These are phyloP conservation scores for Aspergillus heteromorphus DNA, from an alignment of 495 filamentous ascomycete species.

Conservation along the genomic window DNA sequence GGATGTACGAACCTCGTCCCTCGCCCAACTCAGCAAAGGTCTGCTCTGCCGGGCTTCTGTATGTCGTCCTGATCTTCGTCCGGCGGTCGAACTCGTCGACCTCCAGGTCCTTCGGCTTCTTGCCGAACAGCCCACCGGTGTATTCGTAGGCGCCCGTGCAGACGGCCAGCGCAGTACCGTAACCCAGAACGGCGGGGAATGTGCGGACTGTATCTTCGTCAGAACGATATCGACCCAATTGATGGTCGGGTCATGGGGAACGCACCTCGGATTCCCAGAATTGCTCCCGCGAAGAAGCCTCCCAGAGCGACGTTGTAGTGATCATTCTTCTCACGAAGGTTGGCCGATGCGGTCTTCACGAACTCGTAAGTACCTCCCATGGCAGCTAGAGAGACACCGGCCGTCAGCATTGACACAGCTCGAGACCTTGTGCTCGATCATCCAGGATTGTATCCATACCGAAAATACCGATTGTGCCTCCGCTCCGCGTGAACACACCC, in stretches of 20 bases:
- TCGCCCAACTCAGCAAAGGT: constrained; percentile 81
- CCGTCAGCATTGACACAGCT: constrained; percentile 15
- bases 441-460: constrained; percentile 41
- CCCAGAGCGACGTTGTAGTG: constrained; percentile 63
- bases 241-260: neutral
- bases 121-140: constrained; percentile 66
- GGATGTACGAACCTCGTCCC: constrained; percentile 64
- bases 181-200: constrained; percentile 74
- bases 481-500: constrained; percentile 70
- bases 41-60: constrained; percentile 72
- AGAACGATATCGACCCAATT: neutral
- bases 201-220: constrained; percentile 53
- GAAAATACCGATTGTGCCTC: constrained; percentile 59
- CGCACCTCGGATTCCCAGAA: constrained; percentile 62
- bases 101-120: constrained; percentile 47
- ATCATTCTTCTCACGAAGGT: constrained; percentile 72
- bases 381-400: constrained; percentile 52
- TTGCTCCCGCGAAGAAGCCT: constrained; percentile 65
- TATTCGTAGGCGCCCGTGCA: constrained; percentile 67
- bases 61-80: constrained; percentile 65
- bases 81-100: constrained; percentile 80
- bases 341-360: constrained; percentile 63
- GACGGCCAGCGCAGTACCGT: constrained; percentile 60
- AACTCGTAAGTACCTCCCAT: constrained; percentile 79
- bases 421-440: neutral